Base-by-base conservation (phyloP, 371 early-diverging fungal species). In the Mortierella sp. region DNA sequence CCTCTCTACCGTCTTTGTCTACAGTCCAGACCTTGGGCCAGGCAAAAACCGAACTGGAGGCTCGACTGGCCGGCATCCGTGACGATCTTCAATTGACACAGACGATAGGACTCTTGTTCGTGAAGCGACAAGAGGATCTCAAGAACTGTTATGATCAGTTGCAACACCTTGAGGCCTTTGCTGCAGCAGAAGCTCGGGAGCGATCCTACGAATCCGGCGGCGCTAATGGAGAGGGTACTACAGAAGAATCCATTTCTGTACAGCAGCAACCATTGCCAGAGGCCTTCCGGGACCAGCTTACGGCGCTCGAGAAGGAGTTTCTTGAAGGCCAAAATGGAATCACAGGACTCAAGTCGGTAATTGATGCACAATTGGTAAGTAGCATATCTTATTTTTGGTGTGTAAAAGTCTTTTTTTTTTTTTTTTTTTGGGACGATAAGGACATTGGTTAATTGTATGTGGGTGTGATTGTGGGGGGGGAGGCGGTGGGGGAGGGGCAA, bases 281-380 rank as follows among this genome's bases (percentile, higher is more conserved):
- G 26, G 30, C 68, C 50, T 48, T 79, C 52, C 72, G 72, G 12
- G 73, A 79, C 19, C 79, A 72, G 47, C 65, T 79, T 9, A 53
- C 19, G n/a, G 29, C 60, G 25, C 55, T 79, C 16, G 79, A 79
- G 23, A 72, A 63, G 52, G 79, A 72, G 18, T 72, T 79, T 57
- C 72, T 72, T 59, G 79, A 79, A 43, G 79, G 79, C 11, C 70
- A 79, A 58, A 69, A 62, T 50, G 79, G 72, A 7, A 61, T 79
- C 45, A 62, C 46, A 7, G 79, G 79, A 26, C 64, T 79, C 21
- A 79, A 79, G 65, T 12, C 37, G 12, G 18, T 79, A 19, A 79
- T 79, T 30, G 73, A 79, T 60, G 79, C 79, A 62, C 79, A 79
- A 50, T 55, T 79, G 72, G 79, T 79, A 72, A 44, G 71, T 57